Base-by-base conservation (phyloP, 2,329 filamentous ascomycete genomes). In the Remersonia thermophila region DNA sequence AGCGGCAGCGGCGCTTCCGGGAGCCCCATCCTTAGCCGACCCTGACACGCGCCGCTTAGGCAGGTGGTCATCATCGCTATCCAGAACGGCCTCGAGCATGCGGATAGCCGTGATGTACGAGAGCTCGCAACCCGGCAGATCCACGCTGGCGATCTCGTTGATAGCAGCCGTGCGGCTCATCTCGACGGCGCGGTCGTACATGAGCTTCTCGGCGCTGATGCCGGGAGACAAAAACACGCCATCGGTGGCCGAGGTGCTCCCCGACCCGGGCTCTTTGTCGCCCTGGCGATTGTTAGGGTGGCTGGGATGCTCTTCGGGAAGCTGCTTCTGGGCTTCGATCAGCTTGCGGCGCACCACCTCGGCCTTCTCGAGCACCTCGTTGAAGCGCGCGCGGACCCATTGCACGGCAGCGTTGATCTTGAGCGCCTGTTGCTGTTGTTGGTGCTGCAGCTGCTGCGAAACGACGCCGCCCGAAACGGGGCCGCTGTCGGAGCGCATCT, bases 181-280 rank as follows among this genome's bases (percentile, higher is more conserved):
- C 56, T 98, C 91, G 15, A 96, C 65, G 0, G 91, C 91, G 32
- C 91, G 83, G 49, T 98, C 91, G 55, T 95, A 98, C 86, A 98
- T 95, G 31, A 98, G 67, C 60, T 87, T 94, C 62, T 96, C 91
- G 0, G 91, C 91, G 15, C 86, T 95, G 38, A 95, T 78, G 1
- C 89, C 91, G 2, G 83, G 77, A 11, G 83, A 93, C 17, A 98
- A 69, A 32, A 82, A 73, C 17, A 95, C 85, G 35, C 83, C 80
- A 42, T 91, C 84, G 2, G 75, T 71, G 12, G 80, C 78, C 3
- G 75, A 71, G n/a, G 69, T 71, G 11, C 70, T 67, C 12, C 27
- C 27, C 27, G 1, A 67, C 68, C 3, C 71, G 63, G 25, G 66
- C 63, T 23, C 20, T 6, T 5, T 9, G 14, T 73, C 72, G 18